These are phyloP conservation scores for Pleoardoris graminearum DNA, from an alignment of 2,329 filamentous ascomycete species.

Conservation along the genomic window DNA sequence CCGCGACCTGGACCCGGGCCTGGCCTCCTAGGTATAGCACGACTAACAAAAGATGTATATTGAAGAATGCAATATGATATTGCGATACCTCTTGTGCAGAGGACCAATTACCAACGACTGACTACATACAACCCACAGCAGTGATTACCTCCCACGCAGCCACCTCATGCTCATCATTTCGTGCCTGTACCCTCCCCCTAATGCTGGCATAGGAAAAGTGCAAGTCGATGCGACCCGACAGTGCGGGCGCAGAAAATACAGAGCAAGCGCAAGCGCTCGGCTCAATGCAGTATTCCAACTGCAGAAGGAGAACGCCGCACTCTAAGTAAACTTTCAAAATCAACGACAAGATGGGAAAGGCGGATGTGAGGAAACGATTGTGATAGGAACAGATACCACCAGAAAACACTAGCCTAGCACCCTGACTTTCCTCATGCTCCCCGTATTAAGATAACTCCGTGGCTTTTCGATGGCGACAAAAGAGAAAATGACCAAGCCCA, in stretches of 20 bases:
- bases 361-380: not conserved
- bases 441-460: constrained; percentile 1
- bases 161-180: constrained; percentile 2
- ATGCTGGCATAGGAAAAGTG: not conserved
- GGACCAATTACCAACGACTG: not conserved
- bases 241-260: not conserved
- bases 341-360: not conserved
- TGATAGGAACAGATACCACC: not conserved
- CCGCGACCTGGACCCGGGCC: not conserved
- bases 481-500: constrained; percentile 7
- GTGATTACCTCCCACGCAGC: not conserved
- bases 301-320: constrained; percentile 5
- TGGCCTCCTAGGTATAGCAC: not conserved
- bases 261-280: not conserved
- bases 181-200: not conserved
- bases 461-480: not conserved
- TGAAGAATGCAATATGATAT: not conserved
- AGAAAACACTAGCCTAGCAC: not conserved
- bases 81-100: not conserved
- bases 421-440: constrained; percentile 7
- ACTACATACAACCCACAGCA: not conserved
- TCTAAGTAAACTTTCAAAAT: not conserved
- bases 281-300: not conserved
- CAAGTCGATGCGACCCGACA: constrained; percentile 1
- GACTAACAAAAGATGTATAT: not conserved